Evolutionary conservation across 1,284 basidiomycete genomes (phyloP), one percentile per base, ranked within the genome.

Genomic region (Xerocomus nothofagi): DNA sequence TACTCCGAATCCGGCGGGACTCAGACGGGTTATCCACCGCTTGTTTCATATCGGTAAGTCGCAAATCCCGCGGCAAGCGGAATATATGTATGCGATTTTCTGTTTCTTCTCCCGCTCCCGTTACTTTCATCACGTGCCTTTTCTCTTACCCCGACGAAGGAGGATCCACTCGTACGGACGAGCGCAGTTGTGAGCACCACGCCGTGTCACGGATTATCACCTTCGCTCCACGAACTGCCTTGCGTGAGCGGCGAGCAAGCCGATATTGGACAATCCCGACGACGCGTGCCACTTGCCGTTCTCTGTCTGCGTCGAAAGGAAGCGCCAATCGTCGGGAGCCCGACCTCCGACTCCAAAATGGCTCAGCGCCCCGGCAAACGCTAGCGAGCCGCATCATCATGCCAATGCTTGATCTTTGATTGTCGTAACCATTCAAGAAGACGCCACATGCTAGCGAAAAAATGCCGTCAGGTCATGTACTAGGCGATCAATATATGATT

Each of bases 1-100:
- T 34, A 33, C 20, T 36, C 55, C 55, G 36, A 26, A 20, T 24
- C 12, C 31, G 36, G 18, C 39, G 54, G 44, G 33, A 8, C 26
- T n/a, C n/a, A n/a, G n/a, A n/a, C n/a, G n/a, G n/a, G 8, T 8
- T 26, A 9, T 10, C 21, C 32, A 18, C 20, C 14, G 15, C n/a
- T 15, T 18, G 23, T 47, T 31, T 47, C 45, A 32, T 24, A 33
- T 54, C 33, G 24, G 9, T 9, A 11, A 15, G 31, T 15, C n/a
- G 7, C 26, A 17, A 24, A 17, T 9, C 23, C n/a, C 21, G 39
- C 12, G 17, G n/a, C 17, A 39, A 40, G n/a, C 34, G 29, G 32
- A 32, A 27, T 26, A 27, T 26, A 24, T 20, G 48, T 36, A 24
- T 15, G 27, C 20, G 24, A 8, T 20, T 20, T 26, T 20, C 7